Base-by-base conservation (phyloP, 768 basidiomycete species). In the Lentinus brumalis region DNA sequence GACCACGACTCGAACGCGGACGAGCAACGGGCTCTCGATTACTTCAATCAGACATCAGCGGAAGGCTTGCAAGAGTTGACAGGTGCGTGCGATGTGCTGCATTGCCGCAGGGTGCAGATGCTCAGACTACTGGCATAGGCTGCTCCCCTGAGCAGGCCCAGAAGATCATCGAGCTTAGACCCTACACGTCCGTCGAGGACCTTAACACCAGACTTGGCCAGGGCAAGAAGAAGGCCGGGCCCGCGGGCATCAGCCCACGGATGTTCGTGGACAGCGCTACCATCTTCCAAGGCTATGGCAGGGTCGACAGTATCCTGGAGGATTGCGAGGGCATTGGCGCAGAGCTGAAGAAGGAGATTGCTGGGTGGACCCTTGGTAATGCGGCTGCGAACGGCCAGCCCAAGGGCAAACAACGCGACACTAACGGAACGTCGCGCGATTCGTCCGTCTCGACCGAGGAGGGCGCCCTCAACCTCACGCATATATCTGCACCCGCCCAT, bases 191-290 rank as follows among this genome's bases (percentile, higher is more conserved):
- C 12, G 80, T 89, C 39, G 86, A 88, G 31, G 91, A 95, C 59
- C 77, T 96, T 50, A 86, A 85, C 49, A 70, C 70, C 46, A 96
- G 91, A 73, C 82, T 98, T 9, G 83, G 86, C 35, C 89, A 91
- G 73, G 89, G 87, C n/a, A 92, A 87, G 78, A 96, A 92, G 78
- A 95, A 93, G 70, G 84, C 86, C 3, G 87, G 88, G 9, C 86
- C 88, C 9, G 81, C 78, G 4, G 96, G 96, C 21, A 87, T 99
- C 68, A 95, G 94, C 62, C 82, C 91, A 61, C 86, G 90, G 58
- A 81, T 98, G 73, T 93, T 98, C 71, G 94, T 96, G 69, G 94
- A 96, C 65, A 95, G 92, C 72, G 85, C 85, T 56, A 81, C 85
- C 42, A 91, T 97, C 67, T 89, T 98, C 70, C 77, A 83, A 57